Evolutionary conservation across 2,329 filamentous ascomycete genomes (phyloP), one percentile per base, ranked within the genome.

Genomic region (Fusarium subtropicale): DNA sequence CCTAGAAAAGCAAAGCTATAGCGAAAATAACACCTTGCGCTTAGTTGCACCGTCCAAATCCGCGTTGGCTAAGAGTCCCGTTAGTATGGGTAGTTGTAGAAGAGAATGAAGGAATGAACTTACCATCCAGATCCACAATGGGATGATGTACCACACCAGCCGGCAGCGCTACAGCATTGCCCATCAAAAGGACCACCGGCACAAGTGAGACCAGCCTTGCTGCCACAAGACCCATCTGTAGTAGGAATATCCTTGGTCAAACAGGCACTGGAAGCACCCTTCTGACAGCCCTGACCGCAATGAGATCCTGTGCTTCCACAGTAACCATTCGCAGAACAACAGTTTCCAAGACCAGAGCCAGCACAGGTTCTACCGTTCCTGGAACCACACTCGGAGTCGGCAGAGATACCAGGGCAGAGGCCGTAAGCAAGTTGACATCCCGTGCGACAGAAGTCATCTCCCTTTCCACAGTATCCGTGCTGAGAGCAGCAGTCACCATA

Each of bases 201-300:
- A 41, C 62, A 65, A 1, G 60, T 66, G 0, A 64, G 42, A 10
- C 60, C 42, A 6, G 22, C 60, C 11, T 64, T 55, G 24, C 26
- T 45, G 5, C 60, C 63, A 13, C 60, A 64, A 18, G 42, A 26
- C 1, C 54, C 15, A 10, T 59, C 59, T 1, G 38, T 15, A 0
- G 47, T 7, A 7, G 63, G 60, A 12, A 66, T 54, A 2, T 55
- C 12, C 10, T 57, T 64, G 0, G 60, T 64, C 0, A 60, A 8
- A 26, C 54, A 65, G 1, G 18, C 48, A 7, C 54, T 55, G 0
- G 63, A 66, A 0, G 48, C 18, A 3, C 48, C 30, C 11, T 63
- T 60, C n/a, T 66, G 54, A 1, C 58, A 66, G 12, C 63, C 60
- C 15, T 66, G 50, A 2, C 63, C 63, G 4, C 63, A 65, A 6